Conservation (phyloP, 176 grass and related monocot species). For the Oryza longistaminata region DNA sequence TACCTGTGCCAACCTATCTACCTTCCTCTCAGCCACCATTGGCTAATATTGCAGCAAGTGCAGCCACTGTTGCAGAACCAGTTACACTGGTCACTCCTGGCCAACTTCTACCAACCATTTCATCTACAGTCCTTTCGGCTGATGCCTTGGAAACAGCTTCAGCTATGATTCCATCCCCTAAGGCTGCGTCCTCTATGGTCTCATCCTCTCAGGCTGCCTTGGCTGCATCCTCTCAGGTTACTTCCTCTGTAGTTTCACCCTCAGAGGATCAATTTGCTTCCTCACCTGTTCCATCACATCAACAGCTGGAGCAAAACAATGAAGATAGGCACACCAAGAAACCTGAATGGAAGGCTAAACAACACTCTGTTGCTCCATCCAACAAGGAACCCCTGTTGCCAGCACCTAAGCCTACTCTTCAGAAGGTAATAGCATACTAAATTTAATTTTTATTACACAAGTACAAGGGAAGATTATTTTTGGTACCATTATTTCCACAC, state of each 20-base stretch:
- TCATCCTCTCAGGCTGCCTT: conserved; percentile 31
- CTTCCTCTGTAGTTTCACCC: conserved; percentile 16
- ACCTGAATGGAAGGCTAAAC: conserved; percentile 56
- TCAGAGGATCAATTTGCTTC: conserved; percentile 18
- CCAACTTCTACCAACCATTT: conserved; percentile 58
- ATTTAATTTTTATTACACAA: background rate
- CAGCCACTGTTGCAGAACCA: conserved; percentile 37
- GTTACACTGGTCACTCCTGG: conserved; percentile 55
- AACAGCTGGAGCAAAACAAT: conserved; percentile 30
- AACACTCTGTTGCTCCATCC: conserved; percentile 27
- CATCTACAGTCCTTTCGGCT: conserved; percentile 27
- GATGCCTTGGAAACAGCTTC: conserved; percentile 35
- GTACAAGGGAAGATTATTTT: background rate
- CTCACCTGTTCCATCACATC: conserved; percentile 27
- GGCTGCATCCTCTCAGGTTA: conserved; percentile 34
- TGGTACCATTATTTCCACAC: background rate
- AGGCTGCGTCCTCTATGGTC: conserved; percentile 14
- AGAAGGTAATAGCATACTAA: conserved; percentile 54
- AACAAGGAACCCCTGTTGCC: conserved; percentile 81
- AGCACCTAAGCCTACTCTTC: conserved; percentile 49
- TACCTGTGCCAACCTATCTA: conserved; percentile 44
- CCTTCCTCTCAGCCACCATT: conserved; percentile 39
- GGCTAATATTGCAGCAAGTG: conserved; percentile 26
- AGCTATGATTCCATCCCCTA: conserved; percentile 15
- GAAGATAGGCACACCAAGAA: conserved; percentile 45